Evolutionary conservation across 257 asterid species (phyloP).

Genomic region (Jasminum sambac): DNA sequence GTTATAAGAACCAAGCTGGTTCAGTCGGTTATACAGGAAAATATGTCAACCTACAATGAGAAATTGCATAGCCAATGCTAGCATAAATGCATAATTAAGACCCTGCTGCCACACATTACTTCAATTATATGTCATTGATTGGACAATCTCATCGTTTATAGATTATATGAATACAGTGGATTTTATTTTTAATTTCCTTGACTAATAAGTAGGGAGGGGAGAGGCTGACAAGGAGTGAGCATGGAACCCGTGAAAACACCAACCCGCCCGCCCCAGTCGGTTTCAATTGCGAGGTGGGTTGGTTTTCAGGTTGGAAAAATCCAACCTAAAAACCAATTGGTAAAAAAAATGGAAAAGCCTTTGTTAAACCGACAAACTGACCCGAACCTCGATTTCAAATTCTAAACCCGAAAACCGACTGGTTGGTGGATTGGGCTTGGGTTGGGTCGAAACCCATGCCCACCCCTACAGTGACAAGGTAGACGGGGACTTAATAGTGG

Average conservation of each 20-base stretch:
- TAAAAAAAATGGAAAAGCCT: too few relatives aligned
- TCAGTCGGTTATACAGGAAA: not conserved
- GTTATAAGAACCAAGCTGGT: not conserved
- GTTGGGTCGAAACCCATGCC: too few relatives aligned
- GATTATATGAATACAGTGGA: not conserved
- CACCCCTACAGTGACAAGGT: too few relatives aligned
- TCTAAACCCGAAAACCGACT: too few relatives aligned
- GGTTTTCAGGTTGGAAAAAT: too few relatives aligned
- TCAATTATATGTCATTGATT: not conserved
- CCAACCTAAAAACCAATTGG: too few relatives aligned
- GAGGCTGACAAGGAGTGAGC: not conserved
- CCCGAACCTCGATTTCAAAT: too few relatives aligned
- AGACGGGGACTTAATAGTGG: not conserved
- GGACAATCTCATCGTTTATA: not conserved
- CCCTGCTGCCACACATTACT: slow-evolving; percentile 1
- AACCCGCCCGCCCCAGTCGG: too few relatives aligned
- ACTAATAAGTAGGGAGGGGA: not conserved
- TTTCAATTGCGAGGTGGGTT: too few relatives aligned
- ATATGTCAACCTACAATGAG: not conserved
- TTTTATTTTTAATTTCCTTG: not conserved
- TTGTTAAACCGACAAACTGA: too few relatives aligned
- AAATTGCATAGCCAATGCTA: not conserved
- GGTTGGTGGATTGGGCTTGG: too few relatives aligned
- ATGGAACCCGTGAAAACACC: too few relatives aligned
- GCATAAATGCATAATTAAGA: not conserved